These are phyloP conservation scores for Vanrija pseudolonga DNA, from an alignment of 1,284 basidiomycete species.

Conservation along the genomic window DNA sequence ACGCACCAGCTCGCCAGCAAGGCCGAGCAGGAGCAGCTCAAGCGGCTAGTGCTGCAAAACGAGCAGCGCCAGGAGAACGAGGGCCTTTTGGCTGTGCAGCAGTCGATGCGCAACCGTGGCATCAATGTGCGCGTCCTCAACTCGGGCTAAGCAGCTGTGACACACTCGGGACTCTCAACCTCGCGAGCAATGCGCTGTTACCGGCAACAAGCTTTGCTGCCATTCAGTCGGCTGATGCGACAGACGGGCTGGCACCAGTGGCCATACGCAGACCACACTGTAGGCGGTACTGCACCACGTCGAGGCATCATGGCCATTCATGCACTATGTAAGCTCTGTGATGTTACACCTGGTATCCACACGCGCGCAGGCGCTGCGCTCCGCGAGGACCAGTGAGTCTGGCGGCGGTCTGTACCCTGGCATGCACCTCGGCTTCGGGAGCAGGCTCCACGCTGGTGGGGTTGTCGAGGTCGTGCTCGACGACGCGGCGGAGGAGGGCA, in stretches of 20 bases:
- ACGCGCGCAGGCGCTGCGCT: not conserved
- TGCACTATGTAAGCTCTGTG: not conserved
- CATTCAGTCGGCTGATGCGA: no score
- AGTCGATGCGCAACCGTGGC: constrained; percentile 31
- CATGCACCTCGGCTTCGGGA: not conserved
- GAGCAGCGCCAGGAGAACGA: constrained; percentile 47
- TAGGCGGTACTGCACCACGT: no score
- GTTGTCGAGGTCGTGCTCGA: not conserved
- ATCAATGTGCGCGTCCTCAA: constrained; percentile 35
- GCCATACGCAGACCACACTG: no score
- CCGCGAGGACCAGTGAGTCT: constrained; percentile 6
- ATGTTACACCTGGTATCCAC: constrained; percentile 1
- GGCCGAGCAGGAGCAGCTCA: constrained; percentile 91
- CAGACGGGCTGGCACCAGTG: no score
- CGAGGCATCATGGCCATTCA: no score
- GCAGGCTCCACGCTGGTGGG: not conserved
- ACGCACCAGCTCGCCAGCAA: constrained; percentile 85
- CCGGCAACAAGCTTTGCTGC: no score
- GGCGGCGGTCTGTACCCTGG: not conserved
- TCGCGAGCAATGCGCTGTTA: no score
- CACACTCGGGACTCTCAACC: no score
- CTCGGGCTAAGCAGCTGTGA: constrained; percentile 6
- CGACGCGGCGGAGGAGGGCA: not conserved
- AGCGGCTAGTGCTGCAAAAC: constrained; percentile 66
- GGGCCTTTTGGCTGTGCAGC: constrained; percentile 26